These are phyloP conservation scores for Rhizophagus prolifer DNA, from an alignment of 192 early-diverging fungal genomes.

Conservation along the genomic window DNA sequence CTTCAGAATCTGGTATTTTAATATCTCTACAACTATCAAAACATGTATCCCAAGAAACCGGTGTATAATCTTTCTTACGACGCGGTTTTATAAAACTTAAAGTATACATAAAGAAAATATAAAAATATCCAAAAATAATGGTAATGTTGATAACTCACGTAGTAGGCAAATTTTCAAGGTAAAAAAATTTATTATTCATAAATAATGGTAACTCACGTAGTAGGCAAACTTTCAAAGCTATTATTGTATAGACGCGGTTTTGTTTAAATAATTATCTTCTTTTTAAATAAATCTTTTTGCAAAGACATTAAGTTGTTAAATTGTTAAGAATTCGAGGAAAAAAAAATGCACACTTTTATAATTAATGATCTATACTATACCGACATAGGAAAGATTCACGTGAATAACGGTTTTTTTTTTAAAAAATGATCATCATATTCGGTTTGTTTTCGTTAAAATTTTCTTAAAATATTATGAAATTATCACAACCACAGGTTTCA, in stretches of 20 bases:
- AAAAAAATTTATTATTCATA: too few species aligned
- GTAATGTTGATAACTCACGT: background rate
- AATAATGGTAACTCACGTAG: background rate
- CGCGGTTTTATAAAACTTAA: background rate
- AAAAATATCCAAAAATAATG: background rate
- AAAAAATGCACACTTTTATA: too few species aligned
- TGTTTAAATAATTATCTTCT: background rate
- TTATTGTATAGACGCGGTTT: background rate
- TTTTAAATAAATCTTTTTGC: background rate
- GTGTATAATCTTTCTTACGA: background rate
- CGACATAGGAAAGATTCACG: too few species aligned
- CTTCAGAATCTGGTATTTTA: constrained; percentile 24
- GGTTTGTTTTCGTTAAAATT: too few species aligned
- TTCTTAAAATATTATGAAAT: too few species aligned
- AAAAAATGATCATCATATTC: too few species aligned
- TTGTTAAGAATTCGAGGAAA: too few species aligned
- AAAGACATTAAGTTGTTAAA: background rate
- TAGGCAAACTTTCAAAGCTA: background rate
- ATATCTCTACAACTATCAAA: constrained; percentile 16
- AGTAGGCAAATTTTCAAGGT: background rate
- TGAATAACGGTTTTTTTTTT: too few species aligned
- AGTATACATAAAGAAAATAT: background rate
- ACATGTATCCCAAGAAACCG: constrained; percentile 22
- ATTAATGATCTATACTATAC: too few species aligned
- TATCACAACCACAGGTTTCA: too few species aligned